Conservation (phyloP, 148 eudicot genomes). For the Rhododendron vialii region DNA sequence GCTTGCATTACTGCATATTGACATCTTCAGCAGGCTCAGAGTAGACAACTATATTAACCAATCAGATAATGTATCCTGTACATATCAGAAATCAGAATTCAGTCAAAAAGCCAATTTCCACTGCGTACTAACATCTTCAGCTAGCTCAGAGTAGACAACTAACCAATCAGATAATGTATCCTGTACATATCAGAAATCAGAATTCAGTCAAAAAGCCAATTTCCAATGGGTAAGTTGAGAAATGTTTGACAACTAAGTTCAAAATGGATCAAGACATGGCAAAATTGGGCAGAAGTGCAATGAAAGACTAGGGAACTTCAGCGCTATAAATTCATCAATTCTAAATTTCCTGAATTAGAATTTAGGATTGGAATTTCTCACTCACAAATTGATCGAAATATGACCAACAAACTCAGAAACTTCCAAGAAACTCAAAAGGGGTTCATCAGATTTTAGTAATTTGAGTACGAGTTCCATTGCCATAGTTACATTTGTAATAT, state of each 20-base stretch:
- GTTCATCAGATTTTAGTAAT: neutral
- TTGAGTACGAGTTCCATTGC: neutral
- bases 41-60: neutral
- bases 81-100: neutral
- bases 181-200: neutral
- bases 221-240: neutral
- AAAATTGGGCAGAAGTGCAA: neutral
- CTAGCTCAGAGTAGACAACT: neutral
- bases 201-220: neutral
- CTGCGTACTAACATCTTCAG: neutral
- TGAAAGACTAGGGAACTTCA: neutral
- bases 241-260: neutral
- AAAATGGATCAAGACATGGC: neutral
- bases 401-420: neutral
- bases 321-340: neutral
- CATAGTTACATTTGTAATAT: neutral
- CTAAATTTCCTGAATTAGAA: neutral
- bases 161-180: neutral
- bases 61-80: neutral
- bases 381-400: neutral
- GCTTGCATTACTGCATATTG: neutral
- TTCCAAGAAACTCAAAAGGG: neutral
- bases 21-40: neutral
- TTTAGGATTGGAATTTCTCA: neutral
- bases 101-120: neutral